Base-by-base conservation (phyloP, 257 asterid species). In the Plantago elongata region DNA sequence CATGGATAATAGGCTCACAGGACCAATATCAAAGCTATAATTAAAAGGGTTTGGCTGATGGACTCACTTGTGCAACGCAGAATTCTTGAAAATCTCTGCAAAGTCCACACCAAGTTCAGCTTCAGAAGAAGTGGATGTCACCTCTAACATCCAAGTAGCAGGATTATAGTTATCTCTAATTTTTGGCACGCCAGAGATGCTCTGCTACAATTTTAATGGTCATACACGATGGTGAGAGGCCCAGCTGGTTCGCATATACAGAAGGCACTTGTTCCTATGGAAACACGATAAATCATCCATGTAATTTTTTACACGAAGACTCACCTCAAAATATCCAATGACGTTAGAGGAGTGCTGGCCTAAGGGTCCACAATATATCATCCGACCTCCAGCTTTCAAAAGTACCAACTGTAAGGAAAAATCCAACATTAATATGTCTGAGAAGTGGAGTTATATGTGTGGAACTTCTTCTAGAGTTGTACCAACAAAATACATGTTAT, bases 91-190 rank as follows among this genome's bases (percentile, higher is more conserved):
- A 57, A 72, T 67, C 34, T 50, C 51, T 42, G 77, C 61, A 30
- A 72, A 72, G 65, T 72, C 77, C 42, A 72, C 6, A 9, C 73
- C 77, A 57, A 72, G 73, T 62, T 67, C 73, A 56, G 66, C 62
- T 67, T 67, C 77, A 47, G 73, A 62, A 43, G 77, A 72, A 43
- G 73, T 38, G 16, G 77, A 72, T 17, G 77, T 66, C 42, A 72
- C 73, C 15, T 72, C 77, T 56, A 72, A 62, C 73, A 72, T 66
- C 77, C 77, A 72, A 44, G 77, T 67, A 49, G 77, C 77, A 34
- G 73, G 77, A 62, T 72, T 72, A 51, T 58, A 67, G 48, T 62
- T 62, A 27, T 72, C 51, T 50, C 30, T 62, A 22, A 67, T 67
- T 59, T 62, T 67, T 44, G 73, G 77, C 54, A 72, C 66, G 2